Percentiles rank a stretch among this genome's conserved stretches.
These are phyloP conservation scores for Malbranchea cinnamomea DNA, from an alignment of 2,329 filamentous ascomycete genomes.

Conservation along the genomic window DNA sequence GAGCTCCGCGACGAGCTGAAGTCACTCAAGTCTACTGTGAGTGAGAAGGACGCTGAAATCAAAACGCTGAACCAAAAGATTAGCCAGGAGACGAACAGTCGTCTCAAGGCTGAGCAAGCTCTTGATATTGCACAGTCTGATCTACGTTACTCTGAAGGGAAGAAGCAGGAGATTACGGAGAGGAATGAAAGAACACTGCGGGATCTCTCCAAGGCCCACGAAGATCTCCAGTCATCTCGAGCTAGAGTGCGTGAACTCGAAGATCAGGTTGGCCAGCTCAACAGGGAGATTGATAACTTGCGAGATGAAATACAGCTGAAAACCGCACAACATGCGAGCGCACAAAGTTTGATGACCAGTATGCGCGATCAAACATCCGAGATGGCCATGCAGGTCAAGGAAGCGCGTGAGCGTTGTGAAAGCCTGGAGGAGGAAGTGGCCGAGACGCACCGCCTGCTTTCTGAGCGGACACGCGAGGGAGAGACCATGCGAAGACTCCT, in stretches of 20 bases:
- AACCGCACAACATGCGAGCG: slow-evolving; percentile 68
- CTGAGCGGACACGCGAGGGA: slow-evolving; percentile 76
- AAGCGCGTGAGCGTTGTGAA: slow-evolving; percentile 67
- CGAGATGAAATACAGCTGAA: slow-evolving; percentile 75
- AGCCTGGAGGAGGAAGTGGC: slow-evolving; percentile 81
- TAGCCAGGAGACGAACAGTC: slow-evolving; percentile 54
- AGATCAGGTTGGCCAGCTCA: slow-evolving; percentile 53
- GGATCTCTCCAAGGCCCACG: slow-evolving; percentile 57
- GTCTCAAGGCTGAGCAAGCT: slow-evolving; percentile 63
- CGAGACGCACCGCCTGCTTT: slow-evolving; percentile 73
- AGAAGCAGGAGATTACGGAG: slow-evolving; percentile 63
- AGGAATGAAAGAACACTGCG: slow-evolving; percentile 54
- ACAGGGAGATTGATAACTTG: slow-evolving; percentile 50
- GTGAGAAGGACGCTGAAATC: slow-evolving; percentile 65
- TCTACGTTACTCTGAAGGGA: slow-evolving; percentile 59
- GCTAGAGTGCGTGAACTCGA: slow-evolving; percentile 58
- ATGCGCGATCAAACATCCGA: slow-evolving; percentile 90
- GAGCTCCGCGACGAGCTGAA: slow-evolving; percentile 63
- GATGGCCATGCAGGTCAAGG: slow-evolving; percentile 79
- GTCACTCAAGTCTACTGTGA: slow-evolving; percentile 51
- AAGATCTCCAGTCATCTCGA: slow-evolving; percentile 46
- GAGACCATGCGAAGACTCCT: slow-evolving; percentile 89
- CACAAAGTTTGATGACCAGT: slow-evolving; percentile 71
- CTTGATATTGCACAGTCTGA: slow-evolving; percentile 61
- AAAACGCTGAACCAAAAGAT: slow-evolving; percentile 65